Conservation (phyloP, 345 rosid genomes). For the thale cress (Arabidopsis thaliana) region TAIR10.1 NC_003071.7:17567501-17568000, state of each 20-base stretch:
- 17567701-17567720: slow-evolving; percentile 96
- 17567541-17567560: slow-evolving; percentile 80
- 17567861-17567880: slow-evolving; percentile 66
- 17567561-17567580: slow-evolving; percentile 68
- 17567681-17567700: slow-evolving; percentile 85
- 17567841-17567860: slow-evolving; percentile 90
- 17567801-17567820: slow-evolving; percentile 25
- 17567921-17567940: slow-evolving; percentile 23
- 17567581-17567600: slow-evolving; percentile 79
- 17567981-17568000: slow-evolving; percentile 36
- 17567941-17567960: slow-evolving; percentile 13
- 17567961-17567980: slow-evolving; percentile 23
- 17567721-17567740: slow-evolving; percentile 73
- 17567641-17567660: neutral
- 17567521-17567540: slow-evolving; percentile 67
- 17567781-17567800: neutral
- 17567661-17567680: slow-evolving; percentile 62
- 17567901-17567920: slow-evolving; percentile 73
- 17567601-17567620: slow-evolving; percentile 18
- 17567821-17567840: slow-evolving; percentile 78
- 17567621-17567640: slow-evolving; percentile 1
- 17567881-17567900: slow-evolving; percentile 45
- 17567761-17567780: neutral
- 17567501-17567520: slow-evolving; percentile 78
- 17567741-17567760: neutral